Evolutionary conservation across 192 early-diverging fungal genomes (phyloP), one percentile per base, ranked within the genome.

Genomic region (Dissophora ornata): DNA sequence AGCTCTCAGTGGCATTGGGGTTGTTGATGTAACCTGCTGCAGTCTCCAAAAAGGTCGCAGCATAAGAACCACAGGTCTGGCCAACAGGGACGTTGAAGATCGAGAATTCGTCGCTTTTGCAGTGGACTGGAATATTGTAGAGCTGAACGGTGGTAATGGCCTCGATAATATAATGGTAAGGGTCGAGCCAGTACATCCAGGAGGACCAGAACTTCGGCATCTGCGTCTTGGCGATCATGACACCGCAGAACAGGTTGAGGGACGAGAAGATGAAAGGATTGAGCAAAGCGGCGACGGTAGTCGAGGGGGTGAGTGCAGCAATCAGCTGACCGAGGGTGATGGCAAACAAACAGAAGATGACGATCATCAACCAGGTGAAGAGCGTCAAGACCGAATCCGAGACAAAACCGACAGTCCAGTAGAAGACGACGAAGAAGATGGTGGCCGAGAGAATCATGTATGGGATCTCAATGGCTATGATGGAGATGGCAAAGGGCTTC

Each of bases 351-450:
- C 86, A 84, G 56, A 90, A 81, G 19, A 88, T 22, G 13, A 84
- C 68, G 52, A 88, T 84, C 41, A 86, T 67, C 42, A 91, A 55
- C 66, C 90, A 94, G 53, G 92, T 91, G 59, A 84, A 92, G 32
- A 86, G 85, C 0, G 79, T 81, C 52, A 85, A 80, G 46, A 81
- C 67, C 16, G 84, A 69, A 5, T 68, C 62, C 3, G 32, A 57
- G 51, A 83, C 85, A 29, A 94, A 83, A 4, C 90, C 91, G 10
- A 87, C 84, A 32, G 88, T 84, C 88, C 89, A 95, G 80, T 95
- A 95, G 60, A 91, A 92, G 44, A 86, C 70, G 26, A 87, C 68
- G 64, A 92, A 92, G 73, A 88, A 92, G 57, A 84, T 34, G 1
- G 91, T 87, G 53, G 85, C 77, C 38, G 84, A 81, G 29, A 91